These are phyloP conservation scores for Whalleya microplaca DNA, from an alignment of 2,329 filamentous ascomycete genomes.

Conservation along the genomic window DNA sequence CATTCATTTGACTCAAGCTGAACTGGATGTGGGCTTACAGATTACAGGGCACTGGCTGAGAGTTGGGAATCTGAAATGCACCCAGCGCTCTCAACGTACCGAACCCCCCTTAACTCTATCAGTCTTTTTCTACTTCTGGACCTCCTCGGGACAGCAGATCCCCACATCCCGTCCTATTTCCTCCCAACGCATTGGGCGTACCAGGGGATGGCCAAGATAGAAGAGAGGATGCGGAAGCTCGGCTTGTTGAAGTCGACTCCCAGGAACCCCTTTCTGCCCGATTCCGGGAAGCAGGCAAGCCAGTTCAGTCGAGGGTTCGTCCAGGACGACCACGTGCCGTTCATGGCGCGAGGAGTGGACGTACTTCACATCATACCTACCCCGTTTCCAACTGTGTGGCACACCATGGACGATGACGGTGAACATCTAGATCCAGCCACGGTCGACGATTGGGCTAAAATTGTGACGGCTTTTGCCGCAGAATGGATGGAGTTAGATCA, in stretches of 20 bases:
- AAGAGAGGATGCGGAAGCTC: constrained; percentile 72
- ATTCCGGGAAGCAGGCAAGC: constrained; percentile 57
- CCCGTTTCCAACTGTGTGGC: constrained; percentile 86
- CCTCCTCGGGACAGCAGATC: constrained; percentile 73
- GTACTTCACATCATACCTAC: constrained; percentile 86
- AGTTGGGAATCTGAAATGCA: constrained; percentile 76
- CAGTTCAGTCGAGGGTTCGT: constrained; percentile 59
- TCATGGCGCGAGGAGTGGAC: constrained; percentile 83
- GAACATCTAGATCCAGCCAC: constrained; percentile 81
- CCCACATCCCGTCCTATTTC: constrained; percentile 83
- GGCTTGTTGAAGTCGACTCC: constrained; percentile 56
- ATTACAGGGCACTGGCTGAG: constrained; percentile 69
- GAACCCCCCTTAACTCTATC: constrained; percentile 76
- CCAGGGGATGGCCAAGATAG: constrained; percentile 71
- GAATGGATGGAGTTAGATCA: constrained; percentile 85
- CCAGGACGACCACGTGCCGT: constrained; percentile 89
- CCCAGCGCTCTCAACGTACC: constrained; percentile 73
- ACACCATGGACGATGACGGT: constrained; percentile 80
- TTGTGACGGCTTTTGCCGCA: constrained; percentile 81
- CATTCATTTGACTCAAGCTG: neutral
- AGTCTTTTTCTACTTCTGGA: constrained; percentile 91
- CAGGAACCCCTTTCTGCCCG: constrained; percentile 64
- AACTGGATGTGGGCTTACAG: neutral
- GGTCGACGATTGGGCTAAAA: constrained; percentile 83
- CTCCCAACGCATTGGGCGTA: constrained; percentile 94